Evolutionary conservation across 1,284 basidiomycete species (phyloP).

Genomic region (Malassezia japonica): DNA sequence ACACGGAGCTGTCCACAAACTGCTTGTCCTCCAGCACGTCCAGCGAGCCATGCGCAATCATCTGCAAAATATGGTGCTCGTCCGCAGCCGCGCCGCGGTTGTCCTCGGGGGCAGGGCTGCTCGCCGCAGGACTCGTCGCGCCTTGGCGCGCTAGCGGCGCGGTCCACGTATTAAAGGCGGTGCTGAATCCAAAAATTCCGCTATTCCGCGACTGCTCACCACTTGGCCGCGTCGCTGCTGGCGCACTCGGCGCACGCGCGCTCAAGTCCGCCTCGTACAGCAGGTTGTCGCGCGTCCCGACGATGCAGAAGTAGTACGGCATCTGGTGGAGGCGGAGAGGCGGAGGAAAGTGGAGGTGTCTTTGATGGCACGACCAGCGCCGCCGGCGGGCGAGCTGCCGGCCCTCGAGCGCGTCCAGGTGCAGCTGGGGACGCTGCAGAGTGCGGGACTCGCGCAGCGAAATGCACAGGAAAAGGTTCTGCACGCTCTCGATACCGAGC

Average conservation of each 20-base stretch:
- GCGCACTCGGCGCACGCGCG: constrained; percentile 20
- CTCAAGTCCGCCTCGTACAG: constrained; percentile 44
- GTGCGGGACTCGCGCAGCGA: background rate
- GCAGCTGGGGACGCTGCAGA: constrained; percentile 5
- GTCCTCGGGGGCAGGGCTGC: background rate
- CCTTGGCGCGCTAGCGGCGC: background rate
- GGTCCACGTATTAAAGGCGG: constrained; percentile 19
- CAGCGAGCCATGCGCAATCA: constrained; percentile 44
- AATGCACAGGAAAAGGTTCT: constrained; percentile 5
- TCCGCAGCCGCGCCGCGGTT: constrained; percentile 2
- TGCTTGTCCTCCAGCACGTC: constrained; percentile 41
- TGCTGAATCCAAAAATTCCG: constrained; percentile 7
- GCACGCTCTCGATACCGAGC: constrained; percentile 10
- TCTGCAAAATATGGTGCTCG: constrained; percentile 33
- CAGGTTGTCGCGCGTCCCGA: constrained; percentile 43
- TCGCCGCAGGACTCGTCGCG: background rate
- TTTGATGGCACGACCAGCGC: background rate
- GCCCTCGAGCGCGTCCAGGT: constrained; percentile 2
- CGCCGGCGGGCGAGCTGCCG: background rate
- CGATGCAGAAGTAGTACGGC: constrained; percentile 42
- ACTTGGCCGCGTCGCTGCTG: background rate
- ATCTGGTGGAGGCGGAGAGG: background rate
- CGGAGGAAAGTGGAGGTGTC: background rate
- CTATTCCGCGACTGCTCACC: background rate
- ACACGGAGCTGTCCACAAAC: constrained; percentile 29